Base-by-base conservation (phyloP, 78 protist genomes). In the Planoprotostelium fungivorum region DNA sequence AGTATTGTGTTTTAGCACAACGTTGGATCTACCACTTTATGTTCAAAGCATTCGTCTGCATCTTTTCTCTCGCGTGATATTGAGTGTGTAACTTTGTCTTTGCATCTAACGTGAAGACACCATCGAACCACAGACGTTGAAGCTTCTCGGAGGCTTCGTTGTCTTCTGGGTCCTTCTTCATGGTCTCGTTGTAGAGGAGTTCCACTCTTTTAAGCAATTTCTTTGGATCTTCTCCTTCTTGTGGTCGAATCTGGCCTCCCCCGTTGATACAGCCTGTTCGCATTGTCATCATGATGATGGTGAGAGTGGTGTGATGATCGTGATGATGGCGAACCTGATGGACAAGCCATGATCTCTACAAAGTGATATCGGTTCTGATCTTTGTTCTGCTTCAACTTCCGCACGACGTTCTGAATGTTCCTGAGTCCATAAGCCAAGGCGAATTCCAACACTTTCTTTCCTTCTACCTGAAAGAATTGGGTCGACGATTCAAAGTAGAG, bases 361-460 rank as follows among this genome's bases (percentile, higher is more conserved):
- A 93, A 93, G 73, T 93, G 84, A 34, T 88, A 93, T 39, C 87
- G 86, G 1, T 63, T 37, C 29, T 23, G 36, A 0, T 85, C 10
- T 9, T 29, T 89, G 5, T 37, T 35, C 28, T 31, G 88, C 87
- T 96, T 97, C 36, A 97, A 35, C 39, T 91, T 90, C 34, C 96
- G 93, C 16, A 98, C 96, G 16, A 98, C 0, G 93, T 96, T 98
- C 89, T 97, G 99, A 85, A 98, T 98, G 91, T 97, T 97, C 35
- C 97, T 89, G 88, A 97, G 97, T 28, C 99, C 99, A 89, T 97
- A 94, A 1, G 98, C 98, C 0, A 28, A 38, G 0, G 96, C 96
- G 37, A 96, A 93, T 1, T 38, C 37, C 38, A 95, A 86, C 36
- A 94, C 93, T 1, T 37, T 86, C 85, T 92, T 87, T 0, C 96